Percentiles rank a stretch among this genome's conserved stretches.
Evolutionary conservation across 192 early-diverging fungal species (phyloP).

Genomic region (Umbelopsis ramanniana): DNA sequence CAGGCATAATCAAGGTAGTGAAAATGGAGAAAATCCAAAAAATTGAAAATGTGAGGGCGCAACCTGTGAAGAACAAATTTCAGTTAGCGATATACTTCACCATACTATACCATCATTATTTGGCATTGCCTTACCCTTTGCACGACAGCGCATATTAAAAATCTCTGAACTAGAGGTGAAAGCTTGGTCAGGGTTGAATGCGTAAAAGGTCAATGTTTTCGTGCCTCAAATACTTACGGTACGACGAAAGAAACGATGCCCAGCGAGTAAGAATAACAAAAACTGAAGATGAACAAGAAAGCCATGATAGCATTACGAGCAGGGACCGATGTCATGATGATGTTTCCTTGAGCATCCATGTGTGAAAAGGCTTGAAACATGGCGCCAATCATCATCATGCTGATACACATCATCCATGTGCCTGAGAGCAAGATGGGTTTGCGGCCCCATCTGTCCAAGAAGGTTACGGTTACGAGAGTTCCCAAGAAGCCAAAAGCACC

Average conservation of each 20-base stretch:
- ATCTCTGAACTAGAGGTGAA: constrained; percentile 25
- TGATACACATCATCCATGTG: constrained; percentile 64
- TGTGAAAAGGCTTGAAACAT: constrained; percentile 28
- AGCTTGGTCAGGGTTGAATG: not conserved
- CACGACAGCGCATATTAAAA: constrained; percentile 7
- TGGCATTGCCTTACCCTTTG: not conserved
- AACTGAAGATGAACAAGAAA: constrained; percentile 40
- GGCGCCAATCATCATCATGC: constrained; percentile 67
- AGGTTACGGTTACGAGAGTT: constrained; percentile 48
- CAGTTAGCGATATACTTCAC: too few relatives aligned
- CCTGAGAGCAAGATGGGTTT: constrained; percentile 76
- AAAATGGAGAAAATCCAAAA: constrained; percentile 18
- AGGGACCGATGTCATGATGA: constrained; percentile 9
- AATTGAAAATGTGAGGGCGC: constrained; percentile 6
- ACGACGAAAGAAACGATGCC: constrained; percentile 2
- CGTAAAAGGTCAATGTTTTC: not conserved
- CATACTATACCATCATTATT: too few relatives aligned
- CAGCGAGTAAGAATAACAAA: constrained; percentile 34
- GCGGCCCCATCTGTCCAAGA: constrained; percentile 81
- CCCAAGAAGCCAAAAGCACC: constrained; percentile 32
- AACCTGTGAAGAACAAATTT: not conserved
- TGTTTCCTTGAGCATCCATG: constrained; percentile 23
- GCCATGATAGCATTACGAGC: constrained; percentile 38
- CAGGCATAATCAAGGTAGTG: constrained; percentile 12
- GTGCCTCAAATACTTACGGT: not conserved